Base-by-base conservation (phyloP, 2,329 filamentous ascomycete species). In the Dactylonectria macrodidyma region DNA sequence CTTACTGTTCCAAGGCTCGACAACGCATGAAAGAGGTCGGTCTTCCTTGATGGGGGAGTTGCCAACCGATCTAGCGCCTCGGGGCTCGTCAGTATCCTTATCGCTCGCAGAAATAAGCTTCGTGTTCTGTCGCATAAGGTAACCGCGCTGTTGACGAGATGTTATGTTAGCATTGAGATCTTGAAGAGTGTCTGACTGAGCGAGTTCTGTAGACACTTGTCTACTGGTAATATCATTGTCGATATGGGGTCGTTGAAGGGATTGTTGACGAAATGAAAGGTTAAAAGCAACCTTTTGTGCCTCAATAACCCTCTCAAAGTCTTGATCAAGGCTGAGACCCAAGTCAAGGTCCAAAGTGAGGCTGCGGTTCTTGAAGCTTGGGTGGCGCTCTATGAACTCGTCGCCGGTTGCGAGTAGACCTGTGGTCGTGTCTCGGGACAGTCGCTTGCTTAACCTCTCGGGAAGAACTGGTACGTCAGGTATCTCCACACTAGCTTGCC, bases 101-200 rank as follows among this genome's bases (percentile, higher is more conserved):
- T 94, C 92, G 79, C 92, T 97, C n/a, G 96, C 96, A 57, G 97
- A 91, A 58, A 99, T 94, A 61, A 99, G 89, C 81, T 98, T 98
- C 3, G 95, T 98, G 82, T 98, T 99, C 77, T 99, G 95, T 77
- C 96, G 91, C 95, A 98, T 99, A 52, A 98, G 87, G 78, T 99
- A 99, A 64, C 96, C 96, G 85, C 97, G 95, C 95, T 98, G 93
- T 90, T 87, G 87, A 74, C 82, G 85, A 75, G 83, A 77, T 78
- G 81, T 87, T 77, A 84, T 78, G 87, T 94, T 91, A 94, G 92
- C 87, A 90, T 87, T 82, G 71, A 74, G 56, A 65, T 68, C 68
- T 68, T 71, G 62, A 36, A 34, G 62, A 36, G 33, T 59, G 7
- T 63, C 22, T 61, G 36, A 57, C 44, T 70, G 68, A 10, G 22